Base-by-base conservation (phyloP, 176 grass and related monocot genomes). In the Secale cereale region DNA sequence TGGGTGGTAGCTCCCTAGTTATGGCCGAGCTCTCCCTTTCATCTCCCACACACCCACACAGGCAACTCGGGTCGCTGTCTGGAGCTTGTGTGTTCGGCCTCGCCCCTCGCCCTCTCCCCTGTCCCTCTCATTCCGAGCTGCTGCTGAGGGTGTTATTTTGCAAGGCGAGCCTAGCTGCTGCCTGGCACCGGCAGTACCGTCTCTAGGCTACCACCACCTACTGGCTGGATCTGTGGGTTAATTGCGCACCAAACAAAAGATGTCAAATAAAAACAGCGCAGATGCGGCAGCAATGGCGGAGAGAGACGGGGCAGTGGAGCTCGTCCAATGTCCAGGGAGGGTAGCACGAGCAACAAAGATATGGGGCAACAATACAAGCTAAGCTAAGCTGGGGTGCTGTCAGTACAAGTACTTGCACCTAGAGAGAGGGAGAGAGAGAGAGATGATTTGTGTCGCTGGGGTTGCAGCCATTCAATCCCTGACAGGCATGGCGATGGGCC, bases 401-500 rank as follows among this genome's bases (percentile, higher is more conserved):
- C 78, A 82, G 88, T 86, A 82, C 73, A 72, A 82, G 88, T 86
- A 86, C 65, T 72, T 75, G 66, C 73, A 26, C 45, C 50, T 41
- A 57, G 5, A 78, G 54, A 63, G 41, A 35, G 65, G 62, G 56
- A 69, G 60, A 77, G 41, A 29, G 66, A 71, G 57, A 48, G 56
- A 25, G 43, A 50, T 74, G 71, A 20, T 84, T 41, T 74, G 82
- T n/a, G 61, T 78, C 31, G 66, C 82, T 83, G 79, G 79, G 78
- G 37, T 77, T 78, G 65, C 46, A 54, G 26, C 89, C 92, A 78
- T 82, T 86, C 77, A 86, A 94, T 94, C 52, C 80, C 81, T 94
- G 89, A 63, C 83, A 88, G 32, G 56, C 66, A 80, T 79, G 78
- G 65, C 43, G 57, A 59, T 5, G 85, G 77, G 66, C 82, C 82